These are phyloP conservation scores for Podospora pseudoanserina DNA, from an alignment of 495 filamentous ascomycete species.

Conservation along the genomic window DNA sequence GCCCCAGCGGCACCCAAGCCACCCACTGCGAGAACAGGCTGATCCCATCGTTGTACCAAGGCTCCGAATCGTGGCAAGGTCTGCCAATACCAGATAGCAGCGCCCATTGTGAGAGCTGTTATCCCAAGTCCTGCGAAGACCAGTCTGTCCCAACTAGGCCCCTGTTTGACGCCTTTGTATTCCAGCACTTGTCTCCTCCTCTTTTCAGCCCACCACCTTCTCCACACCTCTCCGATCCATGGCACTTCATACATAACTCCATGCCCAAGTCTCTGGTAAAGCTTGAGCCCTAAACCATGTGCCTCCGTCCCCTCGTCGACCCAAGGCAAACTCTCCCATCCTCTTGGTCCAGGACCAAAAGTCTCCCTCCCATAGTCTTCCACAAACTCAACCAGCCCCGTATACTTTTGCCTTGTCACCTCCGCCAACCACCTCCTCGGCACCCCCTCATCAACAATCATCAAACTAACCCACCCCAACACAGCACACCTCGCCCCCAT, in stretches of 20 bases:
- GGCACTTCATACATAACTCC: constrained; percentile 25
- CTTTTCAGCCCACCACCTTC: constrained; percentile 26
- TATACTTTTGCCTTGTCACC: constrained; percentile 55
- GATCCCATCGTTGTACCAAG: constrained; percentile 34
- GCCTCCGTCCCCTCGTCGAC: constrained; percentile 3
- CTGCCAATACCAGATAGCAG: constrained; percentile 24
- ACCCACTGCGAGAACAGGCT: constrained; percentile 20
- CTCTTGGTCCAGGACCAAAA: constrained; percentile 29
- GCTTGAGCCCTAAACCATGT: constrained; percentile 8
- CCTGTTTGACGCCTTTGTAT: background rate
- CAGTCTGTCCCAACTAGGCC: constrained; percentile 3
- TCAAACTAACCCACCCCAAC: constrained; percentile 72
- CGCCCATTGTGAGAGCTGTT: constrained; percentile 21
- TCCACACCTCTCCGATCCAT: constrained; percentile 20
- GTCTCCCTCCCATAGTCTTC: constrained; percentile 41
- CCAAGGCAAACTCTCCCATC: constrained; percentile 13
- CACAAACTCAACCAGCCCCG: constrained; percentile 52
- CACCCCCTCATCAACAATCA: constrained; percentile 59
- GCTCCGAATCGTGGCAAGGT: constrained; percentile 35
- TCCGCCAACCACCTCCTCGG: constrained; percentile 69
- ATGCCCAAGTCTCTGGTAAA: constrained; percentile 33
- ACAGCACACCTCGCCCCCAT: constrained; percentile 75
- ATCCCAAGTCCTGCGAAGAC: constrained; percentile 26
- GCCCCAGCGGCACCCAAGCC: constrained; percentile 37
- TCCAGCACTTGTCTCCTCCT: constrained; percentile 13